Evolutionary conservation across 768 basidiomycete genomes (phyloP).

Genomic region (Leccinum rimulosum): DNA sequence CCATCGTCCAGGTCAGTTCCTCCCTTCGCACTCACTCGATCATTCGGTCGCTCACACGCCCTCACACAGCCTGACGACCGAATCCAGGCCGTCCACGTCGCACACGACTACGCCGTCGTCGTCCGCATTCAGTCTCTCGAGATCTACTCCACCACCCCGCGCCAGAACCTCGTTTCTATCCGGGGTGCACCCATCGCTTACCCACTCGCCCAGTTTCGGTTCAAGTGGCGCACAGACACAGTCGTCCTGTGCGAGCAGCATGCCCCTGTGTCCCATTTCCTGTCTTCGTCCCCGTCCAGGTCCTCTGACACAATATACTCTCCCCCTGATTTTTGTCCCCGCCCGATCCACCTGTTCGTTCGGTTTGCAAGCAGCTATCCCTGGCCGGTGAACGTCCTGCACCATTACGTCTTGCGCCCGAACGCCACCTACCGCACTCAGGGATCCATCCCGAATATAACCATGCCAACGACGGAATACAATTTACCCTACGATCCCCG

Average conservation of each 20-base stretch:
- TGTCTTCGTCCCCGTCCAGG: background rate
- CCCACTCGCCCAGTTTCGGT: constrained; percentile 46
- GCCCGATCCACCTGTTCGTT: constrained; percentile 49
- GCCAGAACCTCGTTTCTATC: constrained; percentile 15
- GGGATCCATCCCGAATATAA: background rate
- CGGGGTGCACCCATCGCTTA: constrained; percentile 29
- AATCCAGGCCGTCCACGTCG: constrained; percentile 41
- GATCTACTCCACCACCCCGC: constrained; percentile 38
- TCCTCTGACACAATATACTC: background rate
- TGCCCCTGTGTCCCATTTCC: background rate
- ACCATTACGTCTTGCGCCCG: constrained; percentile 53
- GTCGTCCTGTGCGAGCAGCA: constrained; percentile 40
- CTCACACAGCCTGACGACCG: constrained; percentile 33
- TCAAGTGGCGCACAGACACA: constrained; percentile 59
- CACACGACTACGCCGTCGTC: constrained; percentile 44
- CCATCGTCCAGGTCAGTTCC: constrained; percentile 30
- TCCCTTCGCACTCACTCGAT: background rate
- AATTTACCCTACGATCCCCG: constrained; percentile 49
- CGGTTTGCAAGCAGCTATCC: constrained; percentile 61
- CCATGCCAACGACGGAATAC: constrained; percentile 14
- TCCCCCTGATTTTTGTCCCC: background rate
- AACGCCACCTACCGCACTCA: constrained; percentile 37
- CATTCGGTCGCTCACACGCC: background rate
- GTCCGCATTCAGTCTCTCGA: constrained; percentile 43
- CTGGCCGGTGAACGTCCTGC: constrained; percentile 70